A percentile compares a stretch with the other conserved stretches of the same genome.
phyloP scores from a whole-genome alignment of 108 stramenopile species.

The Cyclotella choctawhatcheeana region DNA sequence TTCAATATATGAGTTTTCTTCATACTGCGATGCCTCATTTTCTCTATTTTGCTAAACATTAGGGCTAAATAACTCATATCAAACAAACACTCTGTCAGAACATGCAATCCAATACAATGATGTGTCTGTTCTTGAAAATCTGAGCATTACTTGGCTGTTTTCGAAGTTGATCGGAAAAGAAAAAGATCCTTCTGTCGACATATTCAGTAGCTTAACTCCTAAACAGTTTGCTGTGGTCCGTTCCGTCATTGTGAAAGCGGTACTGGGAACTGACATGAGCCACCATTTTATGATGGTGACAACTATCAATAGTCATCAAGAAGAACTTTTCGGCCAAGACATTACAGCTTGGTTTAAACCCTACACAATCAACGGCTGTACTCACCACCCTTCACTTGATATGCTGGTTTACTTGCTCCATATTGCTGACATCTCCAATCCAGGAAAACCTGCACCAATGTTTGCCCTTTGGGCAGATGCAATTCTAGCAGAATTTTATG shows the following conservation, averaged over 20 bases:
- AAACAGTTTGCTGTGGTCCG: conserved; percentile 11
- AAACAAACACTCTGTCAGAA: conserved; percentile 48
- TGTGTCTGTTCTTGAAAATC: conserved; percentile 70
- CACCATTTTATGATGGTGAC: conserved; percentile 48
- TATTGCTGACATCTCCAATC: conserved; percentile 69
- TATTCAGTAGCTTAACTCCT: conserved; percentile 16
- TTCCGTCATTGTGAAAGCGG: conserved; percentile 29
- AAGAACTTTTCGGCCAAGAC: conserved; percentile 10
- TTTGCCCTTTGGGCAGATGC: conserved; percentile 54
- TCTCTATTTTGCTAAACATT: neutral
- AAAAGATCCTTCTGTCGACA: neutral
- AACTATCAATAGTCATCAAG: neutral
- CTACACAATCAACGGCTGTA: neutral
- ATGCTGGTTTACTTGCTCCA: conserved; percentile 62
- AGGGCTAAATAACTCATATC: conserved; percentile 61
- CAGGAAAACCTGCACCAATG: conserved; percentile 49
- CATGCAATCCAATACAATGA: conserved; percentile 77
- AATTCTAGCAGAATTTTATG: conserved; percentile 69
- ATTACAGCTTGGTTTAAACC: neutral
- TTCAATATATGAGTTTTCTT: neutral
- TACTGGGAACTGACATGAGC: conserved; percentile 60
- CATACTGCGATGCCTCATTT: neutral
- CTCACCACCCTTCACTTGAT: neutral
- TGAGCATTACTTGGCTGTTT: conserved; percentile 60
- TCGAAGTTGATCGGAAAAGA: neutral